Evolutionary conservation across 768 basidiomycete genomes (phyloP), one percentile per base, ranked within the genome.

Genomic region (Macrolepiota fuliginosa): DNA sequence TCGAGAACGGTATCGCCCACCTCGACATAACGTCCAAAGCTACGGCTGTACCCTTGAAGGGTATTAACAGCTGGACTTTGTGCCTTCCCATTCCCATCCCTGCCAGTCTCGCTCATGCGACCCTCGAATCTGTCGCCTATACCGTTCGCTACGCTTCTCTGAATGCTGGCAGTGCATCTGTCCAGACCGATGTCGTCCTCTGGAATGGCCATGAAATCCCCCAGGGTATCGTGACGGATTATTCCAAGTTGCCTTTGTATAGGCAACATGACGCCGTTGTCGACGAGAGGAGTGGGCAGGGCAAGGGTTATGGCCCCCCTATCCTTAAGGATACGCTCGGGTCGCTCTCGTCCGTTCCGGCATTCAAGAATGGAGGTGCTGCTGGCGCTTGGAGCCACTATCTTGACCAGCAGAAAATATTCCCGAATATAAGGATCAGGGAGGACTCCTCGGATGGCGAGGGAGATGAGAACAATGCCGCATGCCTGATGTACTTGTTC

Each of bases 51-150:
- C 32, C 56, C 3, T 15, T 25, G 13, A 39, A 54, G 22, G 53
- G 53, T 4, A 19, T 47, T 11, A 49, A 49, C 46, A 58, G 56
- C 46, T 58, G 56, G 56, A 37, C 56, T 4, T 32, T 58, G 32
- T 36, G 56, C 24, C n/a, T 58, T 11, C 56, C 56, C 24, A 50
- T 58, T n/a, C 56, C 56, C n/a, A 47, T 58, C 17, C 46, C 56
- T 19, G 27, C 4, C 29, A 46, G 32, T 10, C 19, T 58, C 29
- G 2, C 56, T 17, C 22, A 50, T 37, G 46, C 56, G 5, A 58
- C 56, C 5, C 47, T 58, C 32, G 56, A 58, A 19, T 49, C 46
- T 3, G 11, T 58, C 9, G 47, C 37, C 32, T 58, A 58, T 11
- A 58, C 56, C 4, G 17, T 58, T 27, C 45, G 56, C 29, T 58